Base-by-base conservation (phyloP, 345 rosid species). In the Pistacia integerrima region DNA sequence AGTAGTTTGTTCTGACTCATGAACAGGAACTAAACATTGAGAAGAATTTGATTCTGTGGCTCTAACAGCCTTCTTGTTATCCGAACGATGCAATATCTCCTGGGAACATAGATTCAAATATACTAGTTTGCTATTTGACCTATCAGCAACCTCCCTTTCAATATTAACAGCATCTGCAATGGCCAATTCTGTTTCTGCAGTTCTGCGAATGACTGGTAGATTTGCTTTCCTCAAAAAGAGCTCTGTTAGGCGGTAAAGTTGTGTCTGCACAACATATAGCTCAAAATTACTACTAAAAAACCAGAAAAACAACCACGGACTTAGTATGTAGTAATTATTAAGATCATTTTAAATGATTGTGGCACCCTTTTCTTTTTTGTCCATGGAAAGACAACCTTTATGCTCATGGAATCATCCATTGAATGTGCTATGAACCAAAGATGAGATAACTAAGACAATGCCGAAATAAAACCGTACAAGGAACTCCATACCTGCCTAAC, bases 161-260 rank as follows among this genome's bases (percentile, higher is more conserved):
- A 93, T 91, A 76, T 96, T 96, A 76, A 89, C 78, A 41, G 98
- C 99, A 89, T 96, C 99, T 71, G 99, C 99, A 80, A 96, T 93
- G 62, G 98, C 98, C 85, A 96, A 86, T 85, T 96, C 99, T 41
- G 97, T 91, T 48, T 83, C 97, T 78, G 98, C 99, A 73, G 88
- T 89, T 83, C 95, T 89, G 81, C 89, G 75, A 73, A 91, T 79
- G 74, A 88, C 83, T 25, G 85, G 87, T 69, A 89, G 79, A 83
- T 93, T 87, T 88, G 87, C 87, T 83, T 84, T 91, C 88, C 82
- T 93, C 86, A 96, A 77, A 78, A 93, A 84, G 82, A 82, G 87
- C 80, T 96, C 99, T 18, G 99, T 76, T 85, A 96, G 74, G 73
- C 94, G 97, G 84, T 90, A 86, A 77, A 93, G 89, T 82, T 96